Evolutionary conservation across 1,284 basidiomycete species (phyloP).

Genomic region (Ustilago lituana): DNA sequence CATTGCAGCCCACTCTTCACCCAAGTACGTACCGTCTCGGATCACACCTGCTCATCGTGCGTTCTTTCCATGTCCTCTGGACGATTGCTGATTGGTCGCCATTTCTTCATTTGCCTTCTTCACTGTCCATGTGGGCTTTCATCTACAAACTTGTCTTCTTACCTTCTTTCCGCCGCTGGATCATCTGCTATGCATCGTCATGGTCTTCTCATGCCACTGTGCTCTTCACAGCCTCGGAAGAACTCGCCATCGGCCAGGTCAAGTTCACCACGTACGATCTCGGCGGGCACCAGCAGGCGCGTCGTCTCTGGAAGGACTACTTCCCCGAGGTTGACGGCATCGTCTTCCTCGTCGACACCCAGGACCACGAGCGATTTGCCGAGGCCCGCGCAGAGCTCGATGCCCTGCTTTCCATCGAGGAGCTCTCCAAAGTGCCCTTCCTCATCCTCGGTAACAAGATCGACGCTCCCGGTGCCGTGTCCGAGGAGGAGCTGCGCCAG

Average conservation of each 20-base stretch:
- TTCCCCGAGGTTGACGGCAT: constrained; percentile 99
- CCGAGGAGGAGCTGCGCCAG: constrained; percentile 96
- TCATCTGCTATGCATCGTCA: too few species aligned
- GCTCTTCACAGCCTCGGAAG: constrained; percentile 83
- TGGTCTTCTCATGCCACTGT: too few species aligned
- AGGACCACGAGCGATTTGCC: constrained; percentile 93
- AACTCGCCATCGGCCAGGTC: constrained; percentile 97
- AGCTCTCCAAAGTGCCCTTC: constrained; percentile 88
- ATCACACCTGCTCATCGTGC: neutral
- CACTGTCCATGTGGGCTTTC: too few species aligned
- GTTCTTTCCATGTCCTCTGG: neutral
- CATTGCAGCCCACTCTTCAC: constrained; percentile 96
- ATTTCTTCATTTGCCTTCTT: too few species aligned
- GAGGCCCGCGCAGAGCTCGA: constrained; percentile 98
- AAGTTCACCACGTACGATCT: constrained; percentile 99
- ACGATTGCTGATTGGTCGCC: neutral
- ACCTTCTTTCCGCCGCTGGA: too few species aligned
- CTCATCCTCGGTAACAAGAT: constrained; percentile 99
- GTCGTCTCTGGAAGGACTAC: constrained; percentile 99
- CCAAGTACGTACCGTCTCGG: too few species aligned
- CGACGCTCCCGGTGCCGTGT: constrained; percentile 95
- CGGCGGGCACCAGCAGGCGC: constrained; percentile 96
- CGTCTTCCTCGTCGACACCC: constrained; percentile 96
- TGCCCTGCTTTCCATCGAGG: constrained; percentile 88
- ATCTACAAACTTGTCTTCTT: too few species aligned